Base-by-base conservation (phyloP, 441 rosid genomes). In the Euphorbia celastroides region DNA sequence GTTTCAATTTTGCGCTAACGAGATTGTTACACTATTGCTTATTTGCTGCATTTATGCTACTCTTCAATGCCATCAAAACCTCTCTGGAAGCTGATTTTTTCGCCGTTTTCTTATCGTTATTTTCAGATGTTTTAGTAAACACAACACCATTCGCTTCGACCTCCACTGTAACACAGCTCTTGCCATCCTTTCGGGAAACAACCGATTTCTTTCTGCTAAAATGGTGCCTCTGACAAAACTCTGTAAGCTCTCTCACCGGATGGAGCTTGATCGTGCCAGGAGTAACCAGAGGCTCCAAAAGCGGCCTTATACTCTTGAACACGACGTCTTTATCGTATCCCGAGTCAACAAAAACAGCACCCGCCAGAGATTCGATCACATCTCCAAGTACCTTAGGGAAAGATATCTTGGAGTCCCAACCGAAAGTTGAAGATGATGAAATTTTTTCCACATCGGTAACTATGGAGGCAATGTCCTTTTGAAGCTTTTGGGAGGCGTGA, bases 371-470 rank as follows among this genome's bases (percentile, higher is more conserved):
- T 73, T 94, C 98, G 1, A 92, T 83, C 7, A 94, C 75, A 70
- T 94, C 98, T 73, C 91, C 98, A 20, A 94, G 94, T 20, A 84
- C 99, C 97, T 92, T 87, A 1, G 99, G 97, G 36, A 88, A 83
- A 56, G 90, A 82, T 22, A 75, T 75, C 62, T 82, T 85, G 7
- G 83, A 86, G 60, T 92, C 96, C 93, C 91, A 92, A 64, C 99
- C 98, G 6, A 81, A 91, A 62, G 86, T 83, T 28, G 78, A 64
- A 26, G 64, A 73, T 14, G 61, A 66, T 56, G 84, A 48, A 16
- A 64, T 63, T 12, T 70, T 72, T 57, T 80, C 73, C 28, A 75
- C 79, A 68, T 67, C 73, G 31, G 56, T 4, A 57, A 83, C 79
- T 1, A 84, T 64, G 34, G 55, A 62, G 16, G 12, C 59, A 50